These are phyloP conservation scores for Didymosphaeria variabile DNA, from an alignment of 2,329 filamentous ascomycete genomes.

Conservation along the genomic window DNA sequence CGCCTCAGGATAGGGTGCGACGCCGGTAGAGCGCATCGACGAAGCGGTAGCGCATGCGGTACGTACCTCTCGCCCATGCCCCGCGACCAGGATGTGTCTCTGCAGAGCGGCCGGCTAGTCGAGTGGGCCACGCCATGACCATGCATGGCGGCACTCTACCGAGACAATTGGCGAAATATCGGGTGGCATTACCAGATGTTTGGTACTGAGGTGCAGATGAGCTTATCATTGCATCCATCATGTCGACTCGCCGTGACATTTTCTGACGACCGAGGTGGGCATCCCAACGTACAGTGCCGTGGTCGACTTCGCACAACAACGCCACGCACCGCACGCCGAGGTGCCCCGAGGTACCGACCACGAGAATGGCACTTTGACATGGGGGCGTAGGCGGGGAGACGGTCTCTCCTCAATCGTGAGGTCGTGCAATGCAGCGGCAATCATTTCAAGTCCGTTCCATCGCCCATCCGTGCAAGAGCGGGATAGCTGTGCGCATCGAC, in stretches of 20 bases:
- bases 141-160: slow-evolving; percentile 42
- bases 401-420: slow-evolving; percentile 4
- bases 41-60: slow-evolving; percentile 32
- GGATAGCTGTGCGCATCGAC: slow-evolving; percentile 9
- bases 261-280: slow-evolving; percentile 4
- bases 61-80: slow-evolving; percentile 18
- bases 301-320: slow-evolving; percentile 1
- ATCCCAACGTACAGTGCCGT: neutral
- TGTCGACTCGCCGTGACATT: slow-evolving; percentile 11
- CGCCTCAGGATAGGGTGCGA: slow-evolving; percentile 27
- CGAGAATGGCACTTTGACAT: neutral
- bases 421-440: slow-evolving; percentile 7
- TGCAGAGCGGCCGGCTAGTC: slow-evolving; percentile 17
- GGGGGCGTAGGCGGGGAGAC: neutral
- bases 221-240: slow-evolving; percentile 41
- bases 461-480: slow-evolving; percentile 4
- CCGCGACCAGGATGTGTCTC: slow-evolving; percentile 11
- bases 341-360: neutral
- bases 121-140: slow-evolving; percentile 32
- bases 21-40: slow-evolving; percentile 34
- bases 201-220: slow-evolving; percentile 37
- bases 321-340: slow-evolving; percentile 7
- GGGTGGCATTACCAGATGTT: slow-evolving; percentile 32
- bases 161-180: slow-evolving; percentile 41
- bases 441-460: slow-evolving; percentile 2